Evolutionary conservation across 192 early-diverging fungal species (phyloP).

Genomic region (Umbelopsis sp.): DNA sequence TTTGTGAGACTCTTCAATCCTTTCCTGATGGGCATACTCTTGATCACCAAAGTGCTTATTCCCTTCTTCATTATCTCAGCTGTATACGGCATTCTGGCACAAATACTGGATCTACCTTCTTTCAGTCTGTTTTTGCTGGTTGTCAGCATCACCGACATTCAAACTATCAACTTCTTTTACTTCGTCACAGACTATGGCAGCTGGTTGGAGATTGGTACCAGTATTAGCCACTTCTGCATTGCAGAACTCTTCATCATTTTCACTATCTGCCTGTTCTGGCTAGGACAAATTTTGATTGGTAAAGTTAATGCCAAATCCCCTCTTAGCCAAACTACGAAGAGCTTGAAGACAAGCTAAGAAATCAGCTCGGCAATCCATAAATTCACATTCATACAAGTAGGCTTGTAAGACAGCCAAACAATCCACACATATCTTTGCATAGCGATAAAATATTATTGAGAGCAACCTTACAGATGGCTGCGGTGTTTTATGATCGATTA

Average conservation of each 20-base stretch:
- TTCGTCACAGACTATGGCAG: constrained; percentile 88
- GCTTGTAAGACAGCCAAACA: neutral
- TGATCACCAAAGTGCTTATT: constrained; percentile 90
- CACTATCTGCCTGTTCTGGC: constrained; percentile 82
- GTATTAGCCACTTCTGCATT: constrained; percentile 95
- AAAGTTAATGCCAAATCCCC: neutral
- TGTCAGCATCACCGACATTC: constrained; percentile 85
- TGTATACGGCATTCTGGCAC: constrained; percentile 76
- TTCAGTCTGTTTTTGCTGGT: constrained; percentile 89
- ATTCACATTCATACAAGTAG: neutral
- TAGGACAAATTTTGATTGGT: constrained; percentile 66
- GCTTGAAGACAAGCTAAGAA: neutral
- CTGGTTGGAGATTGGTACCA: constrained; percentile 97
- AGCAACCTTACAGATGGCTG: too few relatives aligned
- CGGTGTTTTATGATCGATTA: neutral
- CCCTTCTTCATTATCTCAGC: constrained; percentile 93
- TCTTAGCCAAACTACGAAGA: neutral
- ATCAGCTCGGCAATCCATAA: neutral
- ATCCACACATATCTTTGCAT: neutral
- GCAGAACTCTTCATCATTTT: constrained; percentile 91
- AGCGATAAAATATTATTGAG: neutral
- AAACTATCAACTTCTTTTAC: constrained; percentile 97
- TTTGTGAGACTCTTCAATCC: constrained; percentile 91
- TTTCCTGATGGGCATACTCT: constrained; percentile 82
- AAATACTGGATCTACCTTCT: constrained; percentile 77